Conservation (phyloP, 352 stramenopile species). For the Pythium apleroticum region DNA sequence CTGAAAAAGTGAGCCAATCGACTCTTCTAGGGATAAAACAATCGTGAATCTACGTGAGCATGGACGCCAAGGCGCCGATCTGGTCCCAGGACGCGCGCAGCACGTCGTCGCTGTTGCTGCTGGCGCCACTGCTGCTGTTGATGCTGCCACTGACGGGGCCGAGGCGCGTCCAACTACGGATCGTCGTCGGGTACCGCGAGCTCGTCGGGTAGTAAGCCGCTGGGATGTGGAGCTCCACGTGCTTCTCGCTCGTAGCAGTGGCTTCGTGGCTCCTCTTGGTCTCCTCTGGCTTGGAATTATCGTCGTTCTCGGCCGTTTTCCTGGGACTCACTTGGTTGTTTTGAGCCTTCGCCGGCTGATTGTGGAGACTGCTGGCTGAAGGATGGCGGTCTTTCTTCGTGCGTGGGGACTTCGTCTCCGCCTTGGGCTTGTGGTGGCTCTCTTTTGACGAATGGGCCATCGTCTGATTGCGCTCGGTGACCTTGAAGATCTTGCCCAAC, state of each 20-base stretch:
- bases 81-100: constrained; percentile 29
- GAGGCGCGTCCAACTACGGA: constrained; percentile 34
- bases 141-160: not conserved
- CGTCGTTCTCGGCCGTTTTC: not conserved
- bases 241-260: not conserved
- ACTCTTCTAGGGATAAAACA: constrained; percentile 1
- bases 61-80: constrained; percentile 19
- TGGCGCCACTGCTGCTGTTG: constrained; percentile 4
- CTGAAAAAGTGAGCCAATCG: constrained; percentile 30
- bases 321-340: not conserved
- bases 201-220: constrained; percentile 4
- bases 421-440: not conserved
- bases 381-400: not conserved
- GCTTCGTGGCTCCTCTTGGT: not conserved
- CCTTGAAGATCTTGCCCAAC: constrained; percentile 72
- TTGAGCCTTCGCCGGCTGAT: not conserved
- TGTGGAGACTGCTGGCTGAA: not conserved
- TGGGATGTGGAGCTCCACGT: constrained; percentile 1
- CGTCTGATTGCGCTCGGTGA: constrained; percentile 63
- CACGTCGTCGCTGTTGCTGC: constrained; percentile 3
- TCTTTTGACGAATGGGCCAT: constrained; percentile 13
- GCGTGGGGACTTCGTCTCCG: not conserved
- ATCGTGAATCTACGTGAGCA: constrained; percentile 12
- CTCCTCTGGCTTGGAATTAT: not conserved
- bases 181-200: constrained; percentile 41